Base-by-base conservation (phyloP, 805 yeast genomes). In the Nakazawaea molendinolei region DNA sequence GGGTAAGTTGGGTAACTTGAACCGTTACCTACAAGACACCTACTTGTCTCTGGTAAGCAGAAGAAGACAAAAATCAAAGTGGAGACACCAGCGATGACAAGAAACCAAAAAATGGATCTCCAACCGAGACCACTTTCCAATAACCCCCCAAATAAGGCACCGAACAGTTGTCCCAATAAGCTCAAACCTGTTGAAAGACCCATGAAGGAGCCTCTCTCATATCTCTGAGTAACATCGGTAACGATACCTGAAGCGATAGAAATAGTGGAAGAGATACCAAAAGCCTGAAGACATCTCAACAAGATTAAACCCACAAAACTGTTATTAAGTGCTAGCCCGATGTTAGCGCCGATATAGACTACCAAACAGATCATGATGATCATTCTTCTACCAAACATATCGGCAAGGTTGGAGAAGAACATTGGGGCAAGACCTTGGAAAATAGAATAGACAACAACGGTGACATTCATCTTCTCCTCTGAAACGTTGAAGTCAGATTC, bases 391-490 rank as follows among this genome's bases (percentile, higher is more conserved):
- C 95, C 95, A 31, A 68, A 45, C 3, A 62, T 51, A 51, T 86
- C 96, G 0, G 90, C 82, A 16, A 84, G 47, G 4, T 76, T 66
- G 0, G 86, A 80, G 52, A 79, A 67, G 12, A 85, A 52, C 1
- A 82, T 68, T 0, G 96, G 96, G 0, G 83, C 58, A 0, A 84
- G 39, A 2, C 94, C 95, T 57, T 86, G 96, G 37, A 81, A 69
- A 8, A 84, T 53, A 34, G 83, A 68, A 48, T 86, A 86, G 0
- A 84, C 78, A 1, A 86, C 87, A 23, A 87, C 80, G 1, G 94
- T 74, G 12, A 82, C 48, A 50, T 86, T 83, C 36, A 78, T 74
- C 37, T 65, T 58, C 36, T 75, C 79, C 31, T 74, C 73, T 3
- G 76, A 48, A 5, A 79, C 70, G 30, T 66, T 32, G 47, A 86